Evolutionary conservation across 2,329 filamentous ascomycete species (phyloP).

Genomic region (Tolypocladium capitatum): DNA sequence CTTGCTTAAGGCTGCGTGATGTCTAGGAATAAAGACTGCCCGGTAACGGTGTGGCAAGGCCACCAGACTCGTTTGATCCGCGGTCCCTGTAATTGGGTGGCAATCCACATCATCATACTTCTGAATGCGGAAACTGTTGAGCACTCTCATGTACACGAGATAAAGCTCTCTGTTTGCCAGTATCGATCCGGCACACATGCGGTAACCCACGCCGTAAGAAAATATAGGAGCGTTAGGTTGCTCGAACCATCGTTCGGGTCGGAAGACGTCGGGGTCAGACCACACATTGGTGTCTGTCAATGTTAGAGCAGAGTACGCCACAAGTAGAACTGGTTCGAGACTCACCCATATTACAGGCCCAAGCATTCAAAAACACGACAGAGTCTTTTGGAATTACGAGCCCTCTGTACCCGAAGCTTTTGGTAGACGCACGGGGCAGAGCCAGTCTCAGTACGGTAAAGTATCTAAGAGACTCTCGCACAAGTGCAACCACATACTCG

Average conservation of each 20-base stretch:
- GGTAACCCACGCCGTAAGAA: constrained; percentile 52
- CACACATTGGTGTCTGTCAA: constrained; percentile 30
- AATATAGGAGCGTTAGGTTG: constrained; percentile 51
- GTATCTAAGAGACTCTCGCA: constrained; percentile 47
- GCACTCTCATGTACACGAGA: constrained; percentile 46
- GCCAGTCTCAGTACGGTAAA: constrained; percentile 51
- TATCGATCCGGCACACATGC: constrained; percentile 47
- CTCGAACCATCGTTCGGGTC: constrained; percentile 8
- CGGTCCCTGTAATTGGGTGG: constrained; percentile 44
- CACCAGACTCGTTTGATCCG: constrained; percentile 49
- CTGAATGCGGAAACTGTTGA: constrained; percentile 47
- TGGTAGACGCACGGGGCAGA: constrained; percentile 47
- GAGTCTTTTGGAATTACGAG: constrained; percentile 47
- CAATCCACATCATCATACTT: constrained; percentile 40
- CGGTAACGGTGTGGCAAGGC: constrained; percentile 45
- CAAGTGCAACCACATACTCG: constrained; percentile 48
- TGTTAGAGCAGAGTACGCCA: neutral
- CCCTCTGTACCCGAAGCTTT: constrained; percentile 44
- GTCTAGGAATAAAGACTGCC: constrained; percentile 42
- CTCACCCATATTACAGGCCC: constrained; percentile 56
- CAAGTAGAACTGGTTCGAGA: constrained; percentile 14
- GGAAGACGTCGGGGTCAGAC: constrained; percentile 8
- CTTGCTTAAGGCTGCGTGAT: constrained; percentile 2
- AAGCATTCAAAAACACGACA: constrained; percentile 52
- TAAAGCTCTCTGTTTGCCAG: constrained; percentile 41